phyloP scores from a whole-genome alignment of 805 yeast species.

The Saccharomycopsis babjevae region DNA sequence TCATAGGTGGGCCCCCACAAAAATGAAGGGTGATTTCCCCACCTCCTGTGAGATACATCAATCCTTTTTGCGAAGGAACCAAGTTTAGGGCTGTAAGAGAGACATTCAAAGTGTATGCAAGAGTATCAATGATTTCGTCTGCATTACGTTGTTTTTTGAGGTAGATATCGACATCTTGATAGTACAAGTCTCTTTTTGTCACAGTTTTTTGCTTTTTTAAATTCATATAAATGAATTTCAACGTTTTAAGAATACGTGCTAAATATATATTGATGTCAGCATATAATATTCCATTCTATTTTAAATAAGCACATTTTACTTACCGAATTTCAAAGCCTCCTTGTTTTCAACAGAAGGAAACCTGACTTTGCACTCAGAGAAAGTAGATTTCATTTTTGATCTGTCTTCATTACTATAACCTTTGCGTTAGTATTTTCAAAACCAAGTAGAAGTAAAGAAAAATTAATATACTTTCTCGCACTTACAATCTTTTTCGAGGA shows the following conservation, averaged over 20 bases:
- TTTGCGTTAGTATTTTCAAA: background rate
- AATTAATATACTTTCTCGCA: background rate
- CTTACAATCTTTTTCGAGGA: background rate
- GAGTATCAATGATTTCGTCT: constrained; percentile 29
- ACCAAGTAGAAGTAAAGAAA: background rate
- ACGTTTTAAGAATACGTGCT: constrained; percentile 11
- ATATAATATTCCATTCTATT: background rate
- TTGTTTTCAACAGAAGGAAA: constrained; percentile 6
- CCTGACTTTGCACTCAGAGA: background rate
- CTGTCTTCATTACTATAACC: background rate
- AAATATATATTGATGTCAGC: background rate
- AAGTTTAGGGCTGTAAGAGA: background rate
- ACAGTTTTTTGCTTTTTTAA: constrained; percentile 14
- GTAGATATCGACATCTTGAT: constrained; percentile 49
- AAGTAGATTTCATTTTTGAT: background rate
- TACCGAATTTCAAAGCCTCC: constrained; percentile 7
- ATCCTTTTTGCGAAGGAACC: constrained; percentile 15
- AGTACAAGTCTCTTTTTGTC: constrained; percentile 50
- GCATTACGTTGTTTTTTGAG: constrained; percentile 33
- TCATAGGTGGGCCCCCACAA: constrained; percentile 8
- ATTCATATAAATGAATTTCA: constrained; percentile 14
- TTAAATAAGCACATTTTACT: background rate
- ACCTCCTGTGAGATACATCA: constrained; percentile 22
- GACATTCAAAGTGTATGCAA: constrained; percentile 32
- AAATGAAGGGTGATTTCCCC: constrained; percentile 25